phyloP scores from a whole-genome alignment of 2,329 filamentous ascomycete species.

The Clarireedia hainanense region DNA sequence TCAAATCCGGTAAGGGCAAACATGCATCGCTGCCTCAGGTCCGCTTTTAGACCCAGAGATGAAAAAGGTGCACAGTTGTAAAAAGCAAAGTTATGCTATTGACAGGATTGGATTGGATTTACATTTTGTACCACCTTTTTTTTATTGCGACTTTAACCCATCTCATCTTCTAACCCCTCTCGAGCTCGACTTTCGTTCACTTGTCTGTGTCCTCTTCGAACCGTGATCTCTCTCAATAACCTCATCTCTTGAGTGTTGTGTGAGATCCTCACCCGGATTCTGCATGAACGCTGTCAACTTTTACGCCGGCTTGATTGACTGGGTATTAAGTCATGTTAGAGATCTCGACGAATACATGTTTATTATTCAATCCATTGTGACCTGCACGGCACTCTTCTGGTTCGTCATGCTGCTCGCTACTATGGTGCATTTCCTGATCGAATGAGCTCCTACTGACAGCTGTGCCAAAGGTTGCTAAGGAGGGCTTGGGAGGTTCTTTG shows the following conservation, averaged over 20 bases:
- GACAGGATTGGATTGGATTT: background rate
- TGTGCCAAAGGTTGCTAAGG: slow-evolving; percentile 60
- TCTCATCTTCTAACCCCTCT: background rate
- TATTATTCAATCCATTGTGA: slow-evolving; percentile 28
- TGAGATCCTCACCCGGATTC: slow-evolving; percentile 8
- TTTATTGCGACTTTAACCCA: background rate
- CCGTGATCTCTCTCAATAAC: slow-evolving; percentile 2
- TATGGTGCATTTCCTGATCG: background rate
- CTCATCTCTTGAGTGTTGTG: slow-evolving; percentile 8
- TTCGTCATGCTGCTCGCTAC: slow-evolving; percentile 8
- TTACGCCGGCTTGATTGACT: slow-evolving; percentile 26
- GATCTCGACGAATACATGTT: slow-evolving; percentile 25
- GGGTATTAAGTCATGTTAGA: slow-evolving; percentile 28
- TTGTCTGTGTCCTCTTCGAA: background rate
- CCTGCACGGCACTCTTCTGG: slow-evolving; percentile 28
- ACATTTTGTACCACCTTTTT: background rate
- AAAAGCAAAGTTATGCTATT: slow-evolving; percentile 2
- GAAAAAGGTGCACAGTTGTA: background rate
- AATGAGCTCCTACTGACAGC: slow-evolving; percentile 12
- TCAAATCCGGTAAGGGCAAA: background rate
- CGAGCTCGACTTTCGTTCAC: background rate
- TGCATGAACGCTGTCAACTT: slow-evolving; percentile 30
- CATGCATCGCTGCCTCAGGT: slow-evolving; percentile 4
- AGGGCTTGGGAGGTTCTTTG: slow-evolving; percentile 82
- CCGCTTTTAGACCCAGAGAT: background rate